phyloP scores from a whole-genome alignment of 2,329 filamentous ascomycete genomes.

The Fusarium pseudoanthophilum region DNA sequence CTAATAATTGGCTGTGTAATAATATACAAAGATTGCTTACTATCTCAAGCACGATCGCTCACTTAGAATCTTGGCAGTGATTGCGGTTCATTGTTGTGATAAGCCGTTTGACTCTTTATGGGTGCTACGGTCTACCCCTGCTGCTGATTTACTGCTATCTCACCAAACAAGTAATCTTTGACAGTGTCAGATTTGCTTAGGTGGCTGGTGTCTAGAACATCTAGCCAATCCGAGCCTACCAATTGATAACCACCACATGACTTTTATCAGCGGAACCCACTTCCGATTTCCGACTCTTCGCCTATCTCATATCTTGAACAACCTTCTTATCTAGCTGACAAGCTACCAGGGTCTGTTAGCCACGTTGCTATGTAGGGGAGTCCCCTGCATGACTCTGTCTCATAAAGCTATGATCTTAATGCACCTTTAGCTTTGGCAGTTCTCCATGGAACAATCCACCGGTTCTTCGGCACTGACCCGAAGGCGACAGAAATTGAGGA shows the following conservation, averaged over 20 bases:
- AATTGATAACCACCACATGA: background rate
- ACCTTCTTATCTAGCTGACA: background rate
- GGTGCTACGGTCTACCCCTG: no score
- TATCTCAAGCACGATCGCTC: background rate
- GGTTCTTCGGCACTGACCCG: background rate
- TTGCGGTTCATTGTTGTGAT: background rate
- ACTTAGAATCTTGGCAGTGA: background rate
- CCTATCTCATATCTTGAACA: background rate
- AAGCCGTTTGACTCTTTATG: background rate
- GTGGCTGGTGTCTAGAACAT: background rate
- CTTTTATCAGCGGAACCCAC: background rate
- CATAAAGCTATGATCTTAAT: no score
- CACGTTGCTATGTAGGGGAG: no score
- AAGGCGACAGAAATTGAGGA: background rate
- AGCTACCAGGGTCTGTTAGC: background rate
- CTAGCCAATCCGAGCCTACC: background rate
- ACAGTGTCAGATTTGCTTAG: no score
- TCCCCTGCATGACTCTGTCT: background rate
- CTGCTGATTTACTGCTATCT: background rate
- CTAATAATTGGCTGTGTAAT: background rate
- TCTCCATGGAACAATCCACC: background rate
- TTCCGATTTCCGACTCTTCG: background rate
- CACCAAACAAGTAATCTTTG: background rate
- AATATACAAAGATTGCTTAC: background rate
- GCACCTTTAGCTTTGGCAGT: background rate